These are phyloP conservation scores for Penicillium sp. DNA, from an alignment of 2,329 filamentous ascomycete species.

Conservation along the genomic window DNA sequence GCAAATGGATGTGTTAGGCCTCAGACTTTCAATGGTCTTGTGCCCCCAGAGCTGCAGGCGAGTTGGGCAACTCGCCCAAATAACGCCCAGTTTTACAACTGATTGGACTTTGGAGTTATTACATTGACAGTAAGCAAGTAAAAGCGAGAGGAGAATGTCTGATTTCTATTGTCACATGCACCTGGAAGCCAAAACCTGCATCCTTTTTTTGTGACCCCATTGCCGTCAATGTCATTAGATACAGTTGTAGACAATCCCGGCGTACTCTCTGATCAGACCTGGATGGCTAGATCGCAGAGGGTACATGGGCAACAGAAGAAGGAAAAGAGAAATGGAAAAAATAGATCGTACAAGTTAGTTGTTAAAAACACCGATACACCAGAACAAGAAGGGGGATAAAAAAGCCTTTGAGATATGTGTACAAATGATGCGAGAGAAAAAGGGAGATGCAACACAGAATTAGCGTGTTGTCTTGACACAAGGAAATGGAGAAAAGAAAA, in stretches of 20 bases:
- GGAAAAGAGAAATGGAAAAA: constrained; percentile 21
- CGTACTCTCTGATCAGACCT: constrained; percentile 23
- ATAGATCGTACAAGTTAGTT: constrained; percentile 29
- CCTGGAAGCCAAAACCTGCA: constrained; percentile 34
- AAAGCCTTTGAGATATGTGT: constrained; percentile 37
- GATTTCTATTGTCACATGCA: constrained; percentile 43
- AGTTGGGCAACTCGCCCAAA: background rate
- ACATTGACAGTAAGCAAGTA: constrained; percentile 2
- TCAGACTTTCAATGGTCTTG: background rate
- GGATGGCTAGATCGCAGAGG: constrained; percentile 21
- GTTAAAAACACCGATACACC: constrained; percentile 41
- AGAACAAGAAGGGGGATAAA: constrained; percentile 31
- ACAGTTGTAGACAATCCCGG: constrained; percentile 40
- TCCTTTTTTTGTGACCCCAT: constrained; percentile 37
- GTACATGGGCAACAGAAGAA: constrained; percentile 30
- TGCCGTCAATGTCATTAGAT: constrained; percentile 45
- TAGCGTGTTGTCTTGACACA: constrained; percentile 27
- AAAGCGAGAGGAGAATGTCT: constrained; percentile 45
- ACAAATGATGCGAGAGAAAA: constrained; percentile 38
- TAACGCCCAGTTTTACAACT: constrained; percentile 8
- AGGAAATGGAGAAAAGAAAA: constrained; percentile 26
- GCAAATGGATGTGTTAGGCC: background rate
- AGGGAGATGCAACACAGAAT: constrained; percentile 25
- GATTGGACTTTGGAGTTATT: no score
- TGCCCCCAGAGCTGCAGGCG: background rate